Base-by-base conservation (phyloP, 2,329 filamentous ascomycete species). In the Aschersonia sp. region DNA sequence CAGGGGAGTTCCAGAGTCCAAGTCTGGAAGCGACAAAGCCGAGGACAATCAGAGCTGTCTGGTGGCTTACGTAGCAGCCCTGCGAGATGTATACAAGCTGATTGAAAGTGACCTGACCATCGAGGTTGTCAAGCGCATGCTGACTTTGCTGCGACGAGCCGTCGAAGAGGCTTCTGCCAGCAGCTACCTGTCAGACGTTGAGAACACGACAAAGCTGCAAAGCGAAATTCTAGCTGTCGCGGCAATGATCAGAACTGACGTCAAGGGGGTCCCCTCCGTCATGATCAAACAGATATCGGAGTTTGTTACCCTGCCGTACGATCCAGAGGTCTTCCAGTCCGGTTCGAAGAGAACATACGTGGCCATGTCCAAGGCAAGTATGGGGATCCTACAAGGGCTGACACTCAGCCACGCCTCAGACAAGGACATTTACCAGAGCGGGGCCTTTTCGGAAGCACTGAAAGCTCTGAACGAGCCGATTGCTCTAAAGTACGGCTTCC, bases 341-440 rank as follows among this genome's bases (percentile, higher is more conserved):
- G 44, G 58, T 1, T 58, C 67, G 46, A 79, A 79, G 49, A 84
- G 87, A 6, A 94, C 87, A 0, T 97, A 88, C 59, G 80, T 98
- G 48, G 90, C 92, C 35, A 77, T 97, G 58, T 87, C 89, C 1
- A 94, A 92, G 62, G 78, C 78, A 22, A 80, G 83, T 50, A 92
- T 95, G 74, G 68, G 73, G 2, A 75, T 87, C 43, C 63, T 94
- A 2, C 72, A 84, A 52, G 67, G 65, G 0, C 65, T 87, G 2
- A 68, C 83, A 4, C 63, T 78, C 4, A 65, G 69, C 12, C 79
- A 86, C 52, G 73, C 78, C 0, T 62, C 67, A 0, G 78, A 85
- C 30, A 58, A 68, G n/a, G 78, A 84, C 37, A 77, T 94, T 0
- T 88, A 89, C 57, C 68, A 67, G 1, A 80, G 79, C 43, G 79